A percentile compares a stretch with the other conserved stretches of the same genome.
Conservation (phyloP, 2,329 filamentous ascomycete species). For the Parastagonospora nodorum region DNA sequence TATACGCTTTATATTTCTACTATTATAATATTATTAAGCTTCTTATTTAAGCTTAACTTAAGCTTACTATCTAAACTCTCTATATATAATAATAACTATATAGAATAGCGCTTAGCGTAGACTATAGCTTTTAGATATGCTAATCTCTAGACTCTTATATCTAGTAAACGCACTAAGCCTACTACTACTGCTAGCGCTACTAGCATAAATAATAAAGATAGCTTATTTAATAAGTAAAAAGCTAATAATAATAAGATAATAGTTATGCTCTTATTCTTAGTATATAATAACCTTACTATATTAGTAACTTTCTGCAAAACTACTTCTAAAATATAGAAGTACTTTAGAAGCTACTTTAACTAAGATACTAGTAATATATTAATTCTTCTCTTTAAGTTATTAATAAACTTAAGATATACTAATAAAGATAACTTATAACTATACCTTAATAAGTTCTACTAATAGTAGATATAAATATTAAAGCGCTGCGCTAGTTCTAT, state of each 20-base stretch:
- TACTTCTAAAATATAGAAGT: not conserved
- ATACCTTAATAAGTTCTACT: not conserved
- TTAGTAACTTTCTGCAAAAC: not conserved
- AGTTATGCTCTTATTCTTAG: not conserved
- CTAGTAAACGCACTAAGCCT: not conserved
- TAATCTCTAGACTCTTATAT: not conserved
- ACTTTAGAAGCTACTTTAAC: not conserved
- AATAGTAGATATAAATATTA: not conserved
- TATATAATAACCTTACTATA: not conserved
- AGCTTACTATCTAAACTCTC: not conserved
- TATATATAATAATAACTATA: not conserved
- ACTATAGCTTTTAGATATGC: not conserved
- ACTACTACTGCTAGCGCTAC: no score
- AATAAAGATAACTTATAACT: not conserved
- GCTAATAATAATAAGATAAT: not conserved
- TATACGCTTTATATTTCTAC: no score
- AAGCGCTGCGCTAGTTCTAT: not conserved
- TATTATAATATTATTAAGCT: no score
- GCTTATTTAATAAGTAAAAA: not conserved
- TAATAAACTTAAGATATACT: not conserved
- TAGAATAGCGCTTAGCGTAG: not conserved
- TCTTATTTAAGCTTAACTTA: not conserved
- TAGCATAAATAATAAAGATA: not conserved
- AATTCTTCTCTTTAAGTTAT: not conserved
- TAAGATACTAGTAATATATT: not conserved